Conservation (phyloP, 2,329 filamentous ascomycete genomes). For the Fusarium falciforme region DNA sequence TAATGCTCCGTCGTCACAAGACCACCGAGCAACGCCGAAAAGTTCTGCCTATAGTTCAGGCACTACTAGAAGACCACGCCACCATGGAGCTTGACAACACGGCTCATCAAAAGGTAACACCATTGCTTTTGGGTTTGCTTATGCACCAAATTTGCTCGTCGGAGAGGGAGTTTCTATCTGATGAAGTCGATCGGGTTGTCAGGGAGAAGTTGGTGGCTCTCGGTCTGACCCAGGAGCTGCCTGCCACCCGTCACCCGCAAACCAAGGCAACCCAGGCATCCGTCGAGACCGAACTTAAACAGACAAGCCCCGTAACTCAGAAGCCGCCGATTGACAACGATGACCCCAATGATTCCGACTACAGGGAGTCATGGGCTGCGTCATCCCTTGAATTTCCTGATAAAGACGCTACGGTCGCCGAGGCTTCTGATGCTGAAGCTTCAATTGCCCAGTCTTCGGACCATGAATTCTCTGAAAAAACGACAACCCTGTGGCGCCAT, state of each 20-base stretch:
- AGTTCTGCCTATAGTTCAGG: constrained; percentile 1
- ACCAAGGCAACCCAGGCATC: neutral
- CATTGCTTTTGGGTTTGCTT: constrained; percentile 16
- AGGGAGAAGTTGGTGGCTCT: neutral
- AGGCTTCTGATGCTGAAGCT: neutral
- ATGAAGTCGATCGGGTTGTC: constrained; percentile 7
- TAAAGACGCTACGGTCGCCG: neutral
- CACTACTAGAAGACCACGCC: neutral
- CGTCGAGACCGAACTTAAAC: neutral
- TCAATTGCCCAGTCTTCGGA: neutral
- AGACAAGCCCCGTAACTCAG: neutral
- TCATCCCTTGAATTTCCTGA: neutral
- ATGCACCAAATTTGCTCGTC: constrained; percentile 7
- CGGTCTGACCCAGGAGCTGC: neutral
- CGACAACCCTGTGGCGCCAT: neutral
- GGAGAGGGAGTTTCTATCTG: neutral
- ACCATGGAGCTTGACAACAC: constrained; percentile 1
- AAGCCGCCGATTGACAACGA: neutral
- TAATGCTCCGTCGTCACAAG: neutral
- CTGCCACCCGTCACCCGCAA: neutral
- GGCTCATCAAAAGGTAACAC: constrained; percentile 7
- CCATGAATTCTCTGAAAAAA: neutral
- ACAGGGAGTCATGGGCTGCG: neutral
- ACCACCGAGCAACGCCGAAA: neutral
- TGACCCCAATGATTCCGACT: neutral